phyloP scores from a whole-genome alignment of 2,329 filamentous ascomycete genomes.

The Penicillium sp. region DNA sequence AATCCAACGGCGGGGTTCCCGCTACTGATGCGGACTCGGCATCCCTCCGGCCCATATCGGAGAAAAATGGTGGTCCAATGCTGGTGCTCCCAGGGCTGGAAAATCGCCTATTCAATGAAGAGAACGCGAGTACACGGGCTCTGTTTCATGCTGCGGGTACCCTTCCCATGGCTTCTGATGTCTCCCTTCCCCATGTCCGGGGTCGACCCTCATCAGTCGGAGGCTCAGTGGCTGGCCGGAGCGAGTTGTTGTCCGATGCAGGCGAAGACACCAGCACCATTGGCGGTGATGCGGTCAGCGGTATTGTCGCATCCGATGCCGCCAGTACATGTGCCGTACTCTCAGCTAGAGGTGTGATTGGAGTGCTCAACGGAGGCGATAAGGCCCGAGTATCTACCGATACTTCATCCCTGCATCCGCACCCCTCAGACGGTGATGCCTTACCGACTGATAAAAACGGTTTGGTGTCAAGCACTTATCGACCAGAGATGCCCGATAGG shows the following conservation, averaged over 20 bases:
- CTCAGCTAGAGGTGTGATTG: conserved; percentile 30
- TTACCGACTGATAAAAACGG: conserved; percentile 7
- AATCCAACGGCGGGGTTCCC: not conserved
- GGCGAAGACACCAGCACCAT: conserved; percentile 31
- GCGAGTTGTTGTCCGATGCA: conserved; percentile 29
- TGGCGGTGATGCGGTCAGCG: conserved; percentile 26
- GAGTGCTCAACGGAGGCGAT: conserved; percentile 15
- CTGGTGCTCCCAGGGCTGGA: conserved; percentile 33
- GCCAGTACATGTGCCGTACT: conserved; percentile 34
- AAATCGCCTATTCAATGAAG: conserved; percentile 25
- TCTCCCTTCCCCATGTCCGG: conserved; percentile 16
- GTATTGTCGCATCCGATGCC: conserved; percentile 19
- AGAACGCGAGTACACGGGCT: conserved; percentile 36
- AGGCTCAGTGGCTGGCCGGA: conserved; percentile 30
- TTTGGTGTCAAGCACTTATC: conserved; percentile 9
- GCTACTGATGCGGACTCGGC: conserved; percentile 7
- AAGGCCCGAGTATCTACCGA: conserved; percentile 26
- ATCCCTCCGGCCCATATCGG: conserved; percentile 12
- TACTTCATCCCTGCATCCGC: conserved; percentile 19
- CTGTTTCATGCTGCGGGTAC: conserved; percentile 31
- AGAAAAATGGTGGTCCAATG: conserved; percentile 25
- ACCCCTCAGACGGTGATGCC: conserved; percentile 12
- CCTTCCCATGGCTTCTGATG: conserved; percentile 24
- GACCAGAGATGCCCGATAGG: conserved; percentile 30
- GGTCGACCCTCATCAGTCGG: conserved; percentile 25